phyloP scores from a whole-genome alignment of 306 rosid species.

The Glycine tomentella region DNA sequence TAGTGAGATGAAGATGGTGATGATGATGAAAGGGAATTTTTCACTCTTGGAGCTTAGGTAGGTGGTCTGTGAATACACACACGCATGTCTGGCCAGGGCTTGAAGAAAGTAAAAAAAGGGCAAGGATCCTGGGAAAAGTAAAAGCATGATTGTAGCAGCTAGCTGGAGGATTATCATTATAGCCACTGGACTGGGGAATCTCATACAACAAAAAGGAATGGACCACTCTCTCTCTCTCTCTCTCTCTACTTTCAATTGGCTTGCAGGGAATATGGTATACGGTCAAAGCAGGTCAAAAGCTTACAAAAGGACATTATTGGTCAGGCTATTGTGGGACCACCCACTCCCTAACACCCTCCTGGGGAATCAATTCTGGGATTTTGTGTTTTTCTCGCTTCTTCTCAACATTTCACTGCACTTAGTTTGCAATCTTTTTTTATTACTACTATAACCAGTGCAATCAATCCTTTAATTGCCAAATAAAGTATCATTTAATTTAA shows the following conservation, averaged over 20 bases:
- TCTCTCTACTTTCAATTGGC: conserved; percentile 64
- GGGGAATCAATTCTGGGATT: conserved; percentile 39
- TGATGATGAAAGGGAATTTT: no score
- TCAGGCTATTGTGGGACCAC: conserved; percentile 58
- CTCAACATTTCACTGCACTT: not conserved
- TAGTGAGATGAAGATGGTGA: no score
- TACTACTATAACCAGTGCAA: not conserved
- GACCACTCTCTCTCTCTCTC: conserved; percentile 64
- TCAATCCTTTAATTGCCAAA: not conserved
- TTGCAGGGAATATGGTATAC: conserved; percentile 65
- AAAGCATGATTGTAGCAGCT: conserved; percentile 61
- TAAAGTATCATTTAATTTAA: not conserved
- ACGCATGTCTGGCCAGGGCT: conserved; percentile 55
- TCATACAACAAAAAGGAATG: conserved; percentile 43
- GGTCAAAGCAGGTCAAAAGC: conserved; percentile 88
- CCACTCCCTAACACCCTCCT: conserved; percentile 54
- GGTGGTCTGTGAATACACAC: conserved; percentile 7
- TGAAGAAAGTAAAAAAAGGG: conserved; percentile 32
- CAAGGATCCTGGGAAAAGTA: conserved; percentile 71
- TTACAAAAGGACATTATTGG: conserved; percentile 61
- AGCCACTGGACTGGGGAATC: conserved; percentile 36
- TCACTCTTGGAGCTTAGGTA: not conserved
- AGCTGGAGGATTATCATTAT: conserved; percentile 38
- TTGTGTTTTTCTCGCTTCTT: conserved; percentile 22
- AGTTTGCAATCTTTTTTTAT: no score